These are phyloP conservation scores for Zoysia matrella DNA, from an alignment of 202 grass and related monocot species.

Conservation along the genomic window DNA sequence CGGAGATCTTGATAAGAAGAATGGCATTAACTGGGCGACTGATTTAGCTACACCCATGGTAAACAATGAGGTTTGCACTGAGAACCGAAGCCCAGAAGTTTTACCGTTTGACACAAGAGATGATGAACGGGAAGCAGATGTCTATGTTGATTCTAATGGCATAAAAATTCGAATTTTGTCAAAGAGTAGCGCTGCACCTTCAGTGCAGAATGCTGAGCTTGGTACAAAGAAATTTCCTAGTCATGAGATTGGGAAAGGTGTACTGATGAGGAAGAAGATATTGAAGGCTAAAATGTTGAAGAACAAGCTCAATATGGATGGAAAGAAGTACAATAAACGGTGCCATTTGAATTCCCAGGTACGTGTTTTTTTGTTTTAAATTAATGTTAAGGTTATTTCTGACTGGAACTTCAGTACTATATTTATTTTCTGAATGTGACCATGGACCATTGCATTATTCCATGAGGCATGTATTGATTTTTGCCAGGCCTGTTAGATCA, in stretches of 20 bases:
- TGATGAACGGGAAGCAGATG: slow-evolving; percentile 62
- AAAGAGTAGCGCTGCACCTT: slow-evolving; percentile 51
- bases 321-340: slow-evolving; percentile 60
- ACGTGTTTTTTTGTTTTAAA: slow-evolving; percentile 33
- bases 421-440: slow-evolving; percentile 27
- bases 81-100: slow-evolving; percentile 50
- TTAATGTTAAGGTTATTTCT: slow-evolving; percentile 17
- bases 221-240: slow-evolving; percentile 49
- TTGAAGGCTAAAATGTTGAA: slow-evolving; percentile 47
- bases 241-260: slow-evolving; percentile 43
- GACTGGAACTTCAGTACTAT: slow-evolving; percentile 18
- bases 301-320: slow-evolving; percentile 67
- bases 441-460: slow-evolving; percentile 24
- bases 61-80: slow-evolving; percentile 41
- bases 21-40: slow-evolving; percentile 82
- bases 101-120: slow-evolving; percentile 49
- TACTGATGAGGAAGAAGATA: slow-evolving; percentile 41
- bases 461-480: slow-evolving; percentile 32
- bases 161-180: slow-evolving; percentile 92
- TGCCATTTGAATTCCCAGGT: slow-evolving; percentile 66
- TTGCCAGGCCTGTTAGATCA: slow-evolving; percentile 11
- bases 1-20: slow-evolving; percentile 91
- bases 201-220: slow-evolving; percentile 30
- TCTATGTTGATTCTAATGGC: slow-evolving; percentile 98
- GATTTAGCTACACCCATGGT: slow-evolving; percentile 45